Evolutionary conservation across 768 basidiomycete genomes (phyloP).

Genomic region (Hygrophoropsis aurantiaca): DNA sequence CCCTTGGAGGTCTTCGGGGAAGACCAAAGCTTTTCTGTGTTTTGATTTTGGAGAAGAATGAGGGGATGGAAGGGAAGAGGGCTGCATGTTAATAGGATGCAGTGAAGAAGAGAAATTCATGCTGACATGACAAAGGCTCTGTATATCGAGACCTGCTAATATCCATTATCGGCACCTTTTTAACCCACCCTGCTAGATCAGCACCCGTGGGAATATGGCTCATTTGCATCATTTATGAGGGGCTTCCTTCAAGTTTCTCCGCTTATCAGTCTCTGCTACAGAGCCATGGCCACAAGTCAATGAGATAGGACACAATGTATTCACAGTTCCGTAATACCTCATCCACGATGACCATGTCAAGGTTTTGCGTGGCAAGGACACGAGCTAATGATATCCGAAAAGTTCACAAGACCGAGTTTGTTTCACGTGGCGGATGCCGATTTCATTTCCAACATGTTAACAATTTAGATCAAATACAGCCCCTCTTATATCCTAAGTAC

Average conservation of each 20-base stretch:
- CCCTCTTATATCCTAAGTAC: too few species aligned
- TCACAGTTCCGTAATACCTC: too few species aligned
- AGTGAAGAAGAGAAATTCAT: slow-evolving; percentile 31
- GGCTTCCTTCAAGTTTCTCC: slow-evolving; percentile 1
- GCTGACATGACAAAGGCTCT: slow-evolving; percentile 38
- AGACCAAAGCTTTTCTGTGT: slow-evolving; percentile 9
- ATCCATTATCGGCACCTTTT: slow-evolving; percentile 40
- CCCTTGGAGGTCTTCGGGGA: slow-evolving; percentile 11
- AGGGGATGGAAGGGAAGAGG: slow-evolving; percentile 12
- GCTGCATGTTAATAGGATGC: slow-evolving; percentile 24
- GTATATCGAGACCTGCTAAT: slow-evolving; percentile 39
- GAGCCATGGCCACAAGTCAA: too few species aligned
- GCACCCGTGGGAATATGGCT: slow-evolving; percentile 26
- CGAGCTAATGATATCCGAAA: too few species aligned
- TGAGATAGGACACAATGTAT: too few species aligned
- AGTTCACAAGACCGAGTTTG: too few species aligned
- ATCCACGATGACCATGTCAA: too few species aligned
- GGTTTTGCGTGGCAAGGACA: too few species aligned
- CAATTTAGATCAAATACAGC: too few species aligned
- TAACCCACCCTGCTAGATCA: slow-evolving; percentile 25
- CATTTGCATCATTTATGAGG: slow-evolving; percentile 11
- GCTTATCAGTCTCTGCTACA: too few species aligned
- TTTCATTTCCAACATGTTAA: too few species aligned
- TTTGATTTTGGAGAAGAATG: slow-evolving; percentile 10
- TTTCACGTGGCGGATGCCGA: too few species aligned